Evolutionary conservation across 352 stramenopile genomes (phyloP).

Genomic region (Globisporangium megalacanthum): DNA sequence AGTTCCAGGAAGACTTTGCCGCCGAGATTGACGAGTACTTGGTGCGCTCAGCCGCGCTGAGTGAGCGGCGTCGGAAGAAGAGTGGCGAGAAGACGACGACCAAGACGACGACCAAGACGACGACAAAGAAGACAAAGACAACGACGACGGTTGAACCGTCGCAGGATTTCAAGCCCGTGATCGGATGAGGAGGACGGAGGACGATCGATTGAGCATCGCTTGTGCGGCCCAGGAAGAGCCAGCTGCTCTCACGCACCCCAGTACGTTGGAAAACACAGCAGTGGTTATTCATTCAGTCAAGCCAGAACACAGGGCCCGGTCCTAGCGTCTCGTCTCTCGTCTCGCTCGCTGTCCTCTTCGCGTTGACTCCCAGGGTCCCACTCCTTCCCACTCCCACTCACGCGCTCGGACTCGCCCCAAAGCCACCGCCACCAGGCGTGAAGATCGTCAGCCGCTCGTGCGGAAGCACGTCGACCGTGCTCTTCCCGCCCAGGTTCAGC

Average conservation of each 20-base stretch:
- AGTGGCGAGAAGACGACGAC: conserved; percentile 6
- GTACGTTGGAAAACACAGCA: too few relatives aligned
- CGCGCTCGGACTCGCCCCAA: conserved; percentile 32
- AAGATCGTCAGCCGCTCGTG: conserved; percentile 94
- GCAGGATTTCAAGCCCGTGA: conserved; percentile 13
- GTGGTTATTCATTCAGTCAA: too few relatives aligned
- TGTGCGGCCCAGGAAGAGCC: conserved; percentile 4
- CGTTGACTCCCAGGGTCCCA: background rate
- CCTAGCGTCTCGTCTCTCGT: too few relatives aligned
- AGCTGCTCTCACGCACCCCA: too few relatives aligned
- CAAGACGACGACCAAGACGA: background rate
- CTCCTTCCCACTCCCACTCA: background rate
- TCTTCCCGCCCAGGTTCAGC: conserved; percentile 89
- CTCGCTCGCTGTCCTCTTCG: conserved; percentile 1
- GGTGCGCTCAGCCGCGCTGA: conserved; percentile 16
- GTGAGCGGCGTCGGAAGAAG: conserved; percentile 15
- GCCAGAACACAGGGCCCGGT: too few relatives aligned
- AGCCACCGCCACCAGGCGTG: conserved; percentile 96
- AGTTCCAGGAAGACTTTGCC: conserved; percentile 52
- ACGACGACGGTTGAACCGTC: background rate
- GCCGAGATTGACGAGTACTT: conserved; percentile 61
- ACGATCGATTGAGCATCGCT: background rate
- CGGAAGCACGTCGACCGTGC: conserved; percentile 90
- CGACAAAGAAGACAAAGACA: background rate
- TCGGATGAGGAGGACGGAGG: background rate